Evolutionary conservation across 2,329 filamentous ascomycete genomes (phyloP), one percentile per base, ranked within the genome.

Genomic region (Zymoseptoria passerinii): DNA sequence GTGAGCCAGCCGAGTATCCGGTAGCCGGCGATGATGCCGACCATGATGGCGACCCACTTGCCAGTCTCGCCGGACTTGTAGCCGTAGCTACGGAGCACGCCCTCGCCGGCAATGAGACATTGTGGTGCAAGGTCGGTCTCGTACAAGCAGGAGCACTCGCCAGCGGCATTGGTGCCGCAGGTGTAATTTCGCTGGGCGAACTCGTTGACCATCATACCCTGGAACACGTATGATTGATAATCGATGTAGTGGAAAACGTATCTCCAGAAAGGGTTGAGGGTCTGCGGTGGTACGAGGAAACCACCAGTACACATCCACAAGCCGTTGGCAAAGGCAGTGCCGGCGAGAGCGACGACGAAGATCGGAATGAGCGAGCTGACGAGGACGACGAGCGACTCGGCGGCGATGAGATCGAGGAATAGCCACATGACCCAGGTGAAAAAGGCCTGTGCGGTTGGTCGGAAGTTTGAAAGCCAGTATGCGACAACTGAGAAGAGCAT

Each of bases 171-270:
- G 19, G 53, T 73, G 73, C 0, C 68, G 68, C 89, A 92, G 3
- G 74, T 71, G 71, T 89, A 95, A 2, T 76, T 80, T 13, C 88
- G 78, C 18, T 81, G 48, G 56, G 68, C 69, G 70, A 95, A 92
- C 73, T 95, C 88, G 67, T 92, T 94, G 55, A 92, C 84, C 88
- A 94, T 92, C 89, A 95, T 92, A 8, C 88, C 89, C 69, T 92
- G 83, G 70, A 94, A 95, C 1, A 94, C 89, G 65, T 91, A 94
- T 44, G 79, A 77, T 74, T 92, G 88, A 67, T 94, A 94, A 70
- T 94, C 88, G 68, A 91, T 91, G 71, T 90, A 94, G 69, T 91
- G 87, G 65, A 92, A 92, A 2, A 87, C 88, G 64, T 94, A 92
- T 71, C 84, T 83, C 84, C 88, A 95, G 65, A 95, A 95, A 1